Evolutionary conservation across 352 stramenopile species (phyloP), one percentile per base, ranked within the genome.

Genomic region (Globisporangium alternatum): DNA sequence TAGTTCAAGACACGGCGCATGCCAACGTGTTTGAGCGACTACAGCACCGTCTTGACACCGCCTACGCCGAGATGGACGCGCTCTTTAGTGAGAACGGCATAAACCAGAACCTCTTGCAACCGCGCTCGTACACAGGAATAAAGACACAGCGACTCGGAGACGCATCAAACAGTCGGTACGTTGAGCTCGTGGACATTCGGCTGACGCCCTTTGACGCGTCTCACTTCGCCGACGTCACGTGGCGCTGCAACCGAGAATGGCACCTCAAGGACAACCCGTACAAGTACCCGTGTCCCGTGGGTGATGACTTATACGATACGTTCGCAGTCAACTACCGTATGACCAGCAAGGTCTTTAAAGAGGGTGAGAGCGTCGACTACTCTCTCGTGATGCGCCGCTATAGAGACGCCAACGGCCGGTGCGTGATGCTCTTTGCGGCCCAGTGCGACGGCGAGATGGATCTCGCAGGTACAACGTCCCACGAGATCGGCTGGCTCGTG

Each of bases 331-430:
- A 60, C 51, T 60, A 56, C 37, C 60, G 51, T 30, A 43, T 54
- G 39, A 30, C 31, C 12, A 35, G 33, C 48, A 45, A 54, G 9
- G 41, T 21, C 10, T 51, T 60, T n/a, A 15, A 28, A 2, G 37
- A 13, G 30, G n/a, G 35, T 13, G 13, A 33, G 33, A 25, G 55
- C 35, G n/a, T 51, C 25, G 25, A 75, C 58, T 52, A 73, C 22
- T 75, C 70, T 10, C 33, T 80, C 21, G 71, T 74, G 28, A 44
- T 80, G 33, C 75, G 73, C 21, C 60, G 65, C 53, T 80, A 78
- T 41, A 48, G 74, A 5, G 63, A 75, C 35, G 62, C 55, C 13
- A 57, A 72, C 25, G 25, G 25, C 17, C 70, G 70, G 8, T 37
- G 70, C 12, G 68, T 80, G 21, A 41, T 80, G 19, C 53, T 78